Base-by-base conservation (phyloP, 306 rosid genomes). In the Alnus rubra region DNA sequence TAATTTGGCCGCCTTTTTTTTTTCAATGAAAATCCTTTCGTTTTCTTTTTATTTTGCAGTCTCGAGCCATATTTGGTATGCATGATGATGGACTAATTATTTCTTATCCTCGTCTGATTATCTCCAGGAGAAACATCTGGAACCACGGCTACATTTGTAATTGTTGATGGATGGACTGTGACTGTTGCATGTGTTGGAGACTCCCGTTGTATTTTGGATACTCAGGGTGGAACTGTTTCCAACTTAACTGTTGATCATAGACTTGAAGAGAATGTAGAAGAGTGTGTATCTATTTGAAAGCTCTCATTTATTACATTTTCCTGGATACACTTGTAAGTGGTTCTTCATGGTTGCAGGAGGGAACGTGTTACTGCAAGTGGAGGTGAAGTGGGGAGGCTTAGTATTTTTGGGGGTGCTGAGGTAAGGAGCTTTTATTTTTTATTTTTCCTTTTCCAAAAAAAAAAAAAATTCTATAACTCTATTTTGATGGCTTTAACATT, bases 101-200 rank as follows among this genome's bases (percentile, higher is more conserved):
- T 52, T 69, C 69, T 37, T 67, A 47, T 70, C 49, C 55, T 53
- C 18, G 52, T 83, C 7, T 51, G 54, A 71, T 45, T 51, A 70
- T 84, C 70, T 86, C 2, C 81, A 95, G 98, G 98, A 37, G 98
- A 95, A 86, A 95, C 98, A 54, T 95, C 98, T 62, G 98, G 98
- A 82, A 95, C 98, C 51, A 92, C 98, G 47, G 98, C 94, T 50
- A 95, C 98, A 9, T 90, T 92, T 85, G 98, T 95, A 56, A 90
- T 95, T 77, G 90, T 95, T 52, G 98, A 95, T 88, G 89, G 97
- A 74, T 95, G 98, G 98, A 95, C 98, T 9, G 97, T 95, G 81
- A 95, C 98, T 3, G 98, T 95, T 55, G 98, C 98, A 48, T 95
- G 98, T 1, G 98, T 95, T 75, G 98, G 98, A 76, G 98, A 95